phyloP scores from a whole-genome alignment of 331 rosid species.

The Acacia pycnantha region DNA sequence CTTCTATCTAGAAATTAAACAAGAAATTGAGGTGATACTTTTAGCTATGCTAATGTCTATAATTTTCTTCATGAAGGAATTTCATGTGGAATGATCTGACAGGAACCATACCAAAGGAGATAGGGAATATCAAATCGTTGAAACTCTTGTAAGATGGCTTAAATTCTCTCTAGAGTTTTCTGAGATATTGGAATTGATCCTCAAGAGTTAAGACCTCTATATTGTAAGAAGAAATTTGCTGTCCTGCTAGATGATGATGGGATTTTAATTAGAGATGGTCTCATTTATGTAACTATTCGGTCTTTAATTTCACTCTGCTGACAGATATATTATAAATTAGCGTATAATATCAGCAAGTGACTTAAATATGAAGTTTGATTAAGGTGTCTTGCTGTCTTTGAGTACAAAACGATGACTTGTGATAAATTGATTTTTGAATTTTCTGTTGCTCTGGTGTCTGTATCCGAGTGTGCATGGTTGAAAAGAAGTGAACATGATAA shows the following conservation, averaged over 20 bases:
- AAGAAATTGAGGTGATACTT: background rate
- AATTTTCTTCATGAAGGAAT: constrained; percentile 49
- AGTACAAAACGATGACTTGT: background rate
- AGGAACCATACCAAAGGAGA: constrained; percentile 77
- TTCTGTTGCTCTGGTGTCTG: constrained; percentile 13
- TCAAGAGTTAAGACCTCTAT: constrained; percentile 8
- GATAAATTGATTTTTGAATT: background rate
- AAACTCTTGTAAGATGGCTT: constrained; percentile 66
- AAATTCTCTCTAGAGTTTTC: background rate
- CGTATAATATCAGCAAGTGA: background rate
- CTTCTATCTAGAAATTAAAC: constrained; percentile 15
- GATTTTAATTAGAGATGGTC: constrained; percentile 12
- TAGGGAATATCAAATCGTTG: constrained; percentile 57
- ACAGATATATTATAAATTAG: constrained; percentile 13
- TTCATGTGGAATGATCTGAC: constrained; percentile 87
- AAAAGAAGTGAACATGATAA: background rate
- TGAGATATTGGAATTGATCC: constrained; percentile 25
- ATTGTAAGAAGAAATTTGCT: constrained; percentile 24
- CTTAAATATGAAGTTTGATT: constrained; percentile 1
- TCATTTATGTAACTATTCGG: background rate
- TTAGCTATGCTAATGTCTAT: constrained; percentile 31
- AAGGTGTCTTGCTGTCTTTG: background rate
- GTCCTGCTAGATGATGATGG: constrained; percentile 16
- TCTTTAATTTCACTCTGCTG: constrained; percentile 18
- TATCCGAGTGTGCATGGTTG: background rate